Base-by-base conservation (phyloP, 1,139 yeast species). In the Sugiyamaella novakii region DNA sequence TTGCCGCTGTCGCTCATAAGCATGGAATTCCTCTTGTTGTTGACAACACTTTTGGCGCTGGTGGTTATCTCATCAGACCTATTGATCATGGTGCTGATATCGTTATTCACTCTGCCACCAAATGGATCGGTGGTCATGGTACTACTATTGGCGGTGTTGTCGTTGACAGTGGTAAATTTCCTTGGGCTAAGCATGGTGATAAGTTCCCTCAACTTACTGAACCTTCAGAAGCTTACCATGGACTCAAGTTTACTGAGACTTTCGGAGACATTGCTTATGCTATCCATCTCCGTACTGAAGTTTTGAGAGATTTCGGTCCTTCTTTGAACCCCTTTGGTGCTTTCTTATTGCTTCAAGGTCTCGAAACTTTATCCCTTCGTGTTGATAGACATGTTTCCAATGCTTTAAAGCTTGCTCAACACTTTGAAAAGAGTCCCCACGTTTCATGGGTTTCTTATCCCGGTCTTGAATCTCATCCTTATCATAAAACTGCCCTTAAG, bases 121-220 rank as follows among this genome's bases (percentile, higher is more conserved):
- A 92, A 71, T 92, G 97, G 96, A 89, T 92, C 60, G 96, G 96
- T 58, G 98, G 97, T 54, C 98, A 91, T 67, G 98, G 98, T 65
- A 89, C 89, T 53, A 87, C 97, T 46, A 83, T 92, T 68, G 97
- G 87, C 47, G 98, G 98, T 74, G 87, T 84, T 47, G 77, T 92
- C 57, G 78, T 92, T 47, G 97, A 87, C 69, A 80, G 89, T 36
- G 97, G 97, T 60, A 87, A 84, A 54, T 92, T 92, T 77, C 94
- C 92, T 61, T 92, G 96, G 92, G 75, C 78, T 54, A 79, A 87
- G 56, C 79, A 87, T 72, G 94, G 95, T 45, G 83, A 38, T 65
- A 87, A 84, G 69, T 91, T 77, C 76, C 96, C 97, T 43, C 96
- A 89, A 69, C 85, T 89, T 67, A 84, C 91, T 31, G 70, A 85